Percentiles rank a stretch among this genome's conserved stretches.
phyloP scores from a whole-genome alignment of 257 asterid genomes.

The Nicotiana sylvestris region DNA sequence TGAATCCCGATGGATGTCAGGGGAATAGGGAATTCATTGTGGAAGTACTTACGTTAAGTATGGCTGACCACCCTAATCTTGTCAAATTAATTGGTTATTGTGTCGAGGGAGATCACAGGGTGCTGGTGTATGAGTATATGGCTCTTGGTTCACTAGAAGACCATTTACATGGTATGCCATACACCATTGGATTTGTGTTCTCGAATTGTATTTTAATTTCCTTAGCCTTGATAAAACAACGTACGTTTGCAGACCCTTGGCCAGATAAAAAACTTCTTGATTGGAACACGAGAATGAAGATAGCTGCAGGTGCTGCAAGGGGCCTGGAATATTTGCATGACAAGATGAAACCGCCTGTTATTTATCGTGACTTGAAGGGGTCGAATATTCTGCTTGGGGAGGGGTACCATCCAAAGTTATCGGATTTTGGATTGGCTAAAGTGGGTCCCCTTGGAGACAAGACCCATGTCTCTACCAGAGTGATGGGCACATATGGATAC shows the following conservation, averaged over 20 bases:
- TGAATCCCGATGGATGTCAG: slow-evolving; percentile 62
- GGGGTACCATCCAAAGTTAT: slow-evolving; percentile 59
- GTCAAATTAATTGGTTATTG: slow-evolving; percentile 69
- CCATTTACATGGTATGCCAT: slow-evolving; percentile 56
- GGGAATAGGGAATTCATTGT: slow-evolving; percentile 66
- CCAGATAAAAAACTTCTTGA: slow-evolving; percentile 35
- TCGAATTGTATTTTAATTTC: neutral
- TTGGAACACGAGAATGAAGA: slow-evolving; percentile 73
- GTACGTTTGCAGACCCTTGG: slow-evolving; percentile 28
- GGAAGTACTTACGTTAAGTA: slow-evolving; percentile 56
- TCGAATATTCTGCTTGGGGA: slow-evolving; percentile 74
- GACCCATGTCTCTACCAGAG: slow-evolving; percentile 79
- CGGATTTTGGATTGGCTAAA: slow-evolving; percentile 87
- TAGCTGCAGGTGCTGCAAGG: slow-evolving; percentile 79
- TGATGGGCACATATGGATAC: slow-evolving; percentile 88
- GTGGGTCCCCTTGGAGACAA: slow-evolving; percentile 69
- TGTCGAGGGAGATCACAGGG: slow-evolving; percentile 64
- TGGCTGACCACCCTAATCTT: slow-evolving; percentile 67
- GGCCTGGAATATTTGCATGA: slow-evolving; percentile 81
- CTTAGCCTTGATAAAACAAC: neutral
- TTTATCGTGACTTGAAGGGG: slow-evolving; percentile 74
- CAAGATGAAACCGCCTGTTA: slow-evolving; percentile 63
- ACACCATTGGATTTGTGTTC: neutral
- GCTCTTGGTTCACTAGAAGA: slow-evolving; percentile 74
- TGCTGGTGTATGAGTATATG: slow-evolving; percentile 80